Conservation (phyloP, 805 yeast genomes). For the Metschnikowia lochheadii region DNA sequence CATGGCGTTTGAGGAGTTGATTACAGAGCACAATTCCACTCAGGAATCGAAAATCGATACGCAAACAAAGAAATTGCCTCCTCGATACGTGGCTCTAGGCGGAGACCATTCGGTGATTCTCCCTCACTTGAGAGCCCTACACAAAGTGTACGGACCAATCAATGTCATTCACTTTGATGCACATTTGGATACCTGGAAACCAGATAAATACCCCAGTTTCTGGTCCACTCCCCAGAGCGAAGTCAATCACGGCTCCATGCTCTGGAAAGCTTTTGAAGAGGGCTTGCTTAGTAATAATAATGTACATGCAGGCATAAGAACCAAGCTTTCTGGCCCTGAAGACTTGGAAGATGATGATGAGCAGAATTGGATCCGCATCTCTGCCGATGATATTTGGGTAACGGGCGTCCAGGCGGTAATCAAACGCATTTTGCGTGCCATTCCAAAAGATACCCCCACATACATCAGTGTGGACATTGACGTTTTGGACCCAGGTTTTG, state of each 20-base stretch:
- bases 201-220: slow-evolving; percentile 61
- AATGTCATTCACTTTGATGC: slow-evolving; percentile 82
- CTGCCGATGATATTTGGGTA: slow-evolving; percentile 70
- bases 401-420: slow-evolving; percentile 60
- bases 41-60: slow-evolving; percentile 9
- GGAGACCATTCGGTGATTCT: slow-evolving; percentile 79
- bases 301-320: slow-evolving; percentile 73
- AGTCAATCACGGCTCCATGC: slow-evolving; percentile 81
- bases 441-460: slow-evolving; percentile 64
- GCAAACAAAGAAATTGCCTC: slow-evolving; percentile 32
- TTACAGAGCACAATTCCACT: slow-evolving; percentile 35
- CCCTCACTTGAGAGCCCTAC: slow-evolving; percentile 66
- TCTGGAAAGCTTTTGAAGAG: slow-evolving; percentile 75
- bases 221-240: slow-evolving; percentile 57
- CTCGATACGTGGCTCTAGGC: slow-evolving; percentile 68
- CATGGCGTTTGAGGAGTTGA: slow-evolving; percentile 51
- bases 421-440: slow-evolving; percentile 45
- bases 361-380: slow-evolving; percentile 66
- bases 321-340: slow-evolving; percentile 60
- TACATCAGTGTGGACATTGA: slow-evolving; percentile 78
- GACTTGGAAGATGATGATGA: slow-evolving; percentile 59
- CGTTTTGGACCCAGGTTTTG: slow-evolving; percentile 54
- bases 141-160: slow-evolving; percentile 58
- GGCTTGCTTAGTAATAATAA: slow-evolving; percentile 57
- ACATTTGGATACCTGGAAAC: slow-evolving; percentile 80